Conservation (phyloP, 1,284 basidiomycete genomes). For the Cryptococcus maquisensis region DNA sequence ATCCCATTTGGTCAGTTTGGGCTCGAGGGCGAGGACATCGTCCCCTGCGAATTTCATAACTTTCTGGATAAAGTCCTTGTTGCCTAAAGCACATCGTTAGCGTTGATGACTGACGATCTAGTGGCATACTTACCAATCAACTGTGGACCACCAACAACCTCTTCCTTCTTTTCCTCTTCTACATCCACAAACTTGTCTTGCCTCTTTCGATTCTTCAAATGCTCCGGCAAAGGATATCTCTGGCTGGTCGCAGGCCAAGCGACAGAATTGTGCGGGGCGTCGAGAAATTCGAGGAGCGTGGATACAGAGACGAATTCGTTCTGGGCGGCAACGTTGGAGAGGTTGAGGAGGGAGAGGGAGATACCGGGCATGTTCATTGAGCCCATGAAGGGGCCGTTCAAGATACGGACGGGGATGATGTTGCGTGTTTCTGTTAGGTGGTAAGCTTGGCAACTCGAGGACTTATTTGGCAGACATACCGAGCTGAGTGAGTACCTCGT, state of each 20-base stretch:
- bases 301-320: constrained; percentile 18
- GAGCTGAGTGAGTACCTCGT: constrained; percentile 49
- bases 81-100: constrained; percentile 1
- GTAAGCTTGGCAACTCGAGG: background rate
- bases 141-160: constrained; percentile 31
- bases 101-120: background rate
- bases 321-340: constrained; percentile 43
- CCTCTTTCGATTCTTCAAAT: constrained; percentile 24
- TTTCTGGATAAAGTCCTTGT: constrained; percentile 16
- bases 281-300: constrained; percentile 48
- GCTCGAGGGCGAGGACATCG: constrained; percentile 46
- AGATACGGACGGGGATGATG: constrained; percentile 48
- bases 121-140: constrained; percentile 15
- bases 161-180: constrained; percentile 28
- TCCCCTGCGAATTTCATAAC: constrained; percentile 32
- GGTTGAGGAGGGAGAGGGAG: constrained; percentile 50
- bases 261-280: constrained; percentile 49
- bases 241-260: constrained; percentile 48
- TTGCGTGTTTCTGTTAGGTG: constrained; percentile 18
- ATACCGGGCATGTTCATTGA: constrained; percentile 54
- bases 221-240: constrained; percentile 31
- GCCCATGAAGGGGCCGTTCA: constrained; percentile 51
- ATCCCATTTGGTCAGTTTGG: constrained; percentile 51
- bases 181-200: constrained; percentile 35
- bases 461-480: constrained; percentile 19